Evolutionary conservation across 148 eudicot species (phyloP).

Genomic region (Arctostaphylos glauca): DNA sequence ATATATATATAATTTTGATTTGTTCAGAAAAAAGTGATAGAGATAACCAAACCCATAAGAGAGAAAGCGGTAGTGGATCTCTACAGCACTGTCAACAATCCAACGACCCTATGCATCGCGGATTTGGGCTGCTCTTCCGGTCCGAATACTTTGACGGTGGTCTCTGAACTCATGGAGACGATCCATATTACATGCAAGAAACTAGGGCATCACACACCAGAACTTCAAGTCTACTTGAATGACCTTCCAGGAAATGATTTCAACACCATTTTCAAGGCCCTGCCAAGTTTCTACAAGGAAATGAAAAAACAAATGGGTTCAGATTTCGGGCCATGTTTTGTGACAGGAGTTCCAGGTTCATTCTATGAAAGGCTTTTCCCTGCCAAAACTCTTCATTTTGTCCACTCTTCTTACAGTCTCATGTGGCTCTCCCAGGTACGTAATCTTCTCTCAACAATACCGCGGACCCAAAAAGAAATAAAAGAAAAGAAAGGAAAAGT

Average conservation of each 20-base stretch:
- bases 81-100: slow-evolving; percentile 10
- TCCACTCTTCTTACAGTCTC: slow-evolving; percentile 23
- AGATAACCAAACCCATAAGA: slow-evolving; percentile 27
- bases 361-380: slow-evolving; percentile 64
- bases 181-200: slow-evolving; percentile 18
- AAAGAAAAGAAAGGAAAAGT: too few species aligned
- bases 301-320: slow-evolving; percentile 12
- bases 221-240: slow-evolving; percentile 46
- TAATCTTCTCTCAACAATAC: too few species aligned
- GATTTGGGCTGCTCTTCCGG: slow-evolving; percentile 75
- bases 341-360: slow-evolving; percentile 56
- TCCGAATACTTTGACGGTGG: slow-evolving; percentile 35
- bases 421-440: slow-evolving; percentile 66
- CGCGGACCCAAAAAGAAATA: too few species aligned
- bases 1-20: too few species aligned
- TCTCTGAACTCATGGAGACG: slow-evolving; percentile 27
- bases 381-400: slow-evolving; percentile 47
- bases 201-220: slow-evolving; percentile 22
- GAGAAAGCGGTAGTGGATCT: slow-evolving; percentile 31
- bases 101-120: slow-evolving; percentile 32
- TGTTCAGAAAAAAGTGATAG: slow-evolving; percentile 5
- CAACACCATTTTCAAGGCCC: background rate
- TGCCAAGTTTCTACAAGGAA: slow-evolving; percentile 25
- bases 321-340: slow-evolving; percentile 25
- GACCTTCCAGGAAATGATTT: slow-evolving; percentile 58